Conservation (phyloP, 2,329 filamentous ascomycete species). For the Alternaria sp. region DNA sequence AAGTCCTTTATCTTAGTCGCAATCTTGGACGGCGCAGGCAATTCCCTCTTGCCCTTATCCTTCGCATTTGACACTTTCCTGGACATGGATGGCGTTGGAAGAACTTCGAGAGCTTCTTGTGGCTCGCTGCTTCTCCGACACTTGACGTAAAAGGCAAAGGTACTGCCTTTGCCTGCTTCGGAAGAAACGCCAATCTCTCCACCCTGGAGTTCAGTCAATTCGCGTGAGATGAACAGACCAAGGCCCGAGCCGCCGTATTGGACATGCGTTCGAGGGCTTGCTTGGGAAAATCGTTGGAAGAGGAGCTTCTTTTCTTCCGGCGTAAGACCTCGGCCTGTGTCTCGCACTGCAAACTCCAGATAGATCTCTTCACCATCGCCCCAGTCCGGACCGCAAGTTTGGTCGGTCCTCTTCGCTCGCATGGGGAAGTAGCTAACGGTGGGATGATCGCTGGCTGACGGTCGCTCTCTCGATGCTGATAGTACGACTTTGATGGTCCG, state of each 20-base stretch:
- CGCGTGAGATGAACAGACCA: conserved; percentile 78
- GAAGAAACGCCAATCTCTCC: conserved; percentile 79
- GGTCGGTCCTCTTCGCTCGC: conserved; percentile 56
- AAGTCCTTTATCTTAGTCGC: conserved; percentile 46
- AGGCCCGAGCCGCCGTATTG: conserved; percentile 81
- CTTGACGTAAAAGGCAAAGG: conserved; percentile 78
- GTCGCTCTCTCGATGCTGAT: conserved; percentile 65
- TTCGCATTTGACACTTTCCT: conserved; percentile 42
- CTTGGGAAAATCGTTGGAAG: conserved; percentile 81
- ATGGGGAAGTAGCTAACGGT: conserved; percentile 68
- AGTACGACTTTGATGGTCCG: conserved; percentile 71
- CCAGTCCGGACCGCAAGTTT: conserved; percentile 68
- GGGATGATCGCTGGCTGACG: conserved; percentile 50
- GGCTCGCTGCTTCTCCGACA: conserved; percentile 62
- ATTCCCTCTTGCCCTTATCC: conserved; percentile 22
- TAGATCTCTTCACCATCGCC: conserved; percentile 70
- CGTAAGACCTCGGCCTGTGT: conserved; percentile 77
- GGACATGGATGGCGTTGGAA: conserved; percentile 31
- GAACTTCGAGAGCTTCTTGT: conserved; percentile 35
- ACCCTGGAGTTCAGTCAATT: conserved; percentile 80
- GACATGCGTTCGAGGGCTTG: conserved; percentile 75
- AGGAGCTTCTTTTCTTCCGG: conserved; percentile 74
- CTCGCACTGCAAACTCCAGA: conserved; percentile 75
- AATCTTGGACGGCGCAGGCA: conserved; percentile 2
- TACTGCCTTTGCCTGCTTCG: conserved; percentile 71